Percentiles rank a stretch among this genome's conserved stretches.
phyloP scores from a whole-genome alignment of 768 basidiomycete genomes.

The Termitomyces heimii region DNA sequence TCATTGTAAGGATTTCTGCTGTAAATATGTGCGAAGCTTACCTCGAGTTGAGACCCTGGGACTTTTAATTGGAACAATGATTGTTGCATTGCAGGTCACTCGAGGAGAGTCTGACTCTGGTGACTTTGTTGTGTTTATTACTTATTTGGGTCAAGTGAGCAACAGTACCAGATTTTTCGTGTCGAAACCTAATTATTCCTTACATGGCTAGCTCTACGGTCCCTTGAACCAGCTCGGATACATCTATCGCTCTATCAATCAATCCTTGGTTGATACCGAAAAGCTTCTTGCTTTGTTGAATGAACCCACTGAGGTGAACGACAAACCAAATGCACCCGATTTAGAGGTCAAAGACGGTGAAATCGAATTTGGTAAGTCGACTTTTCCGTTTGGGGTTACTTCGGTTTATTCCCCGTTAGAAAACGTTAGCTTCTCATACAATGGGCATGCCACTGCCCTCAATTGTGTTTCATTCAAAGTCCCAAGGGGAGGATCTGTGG shows the following conservation, averaged over 20 bases:
- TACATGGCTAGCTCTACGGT: constrained; percentile 47
- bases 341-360: constrained; percentile 68
- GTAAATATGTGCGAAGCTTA: neutral
- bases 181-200: constrained; percentile 2
- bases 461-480: constrained; percentile 83
- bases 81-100: constrained; percentile 69
- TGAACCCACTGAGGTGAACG: constrained; percentile 80
- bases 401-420: constrained; percentile 34
- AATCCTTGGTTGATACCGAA: constrained; percentile 78
- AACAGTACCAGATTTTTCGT: neutral
- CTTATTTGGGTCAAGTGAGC: constrained; percentile 70
- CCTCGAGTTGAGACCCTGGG: constrained; percentile 52
- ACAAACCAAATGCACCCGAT: constrained; percentile 69
- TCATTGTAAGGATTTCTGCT: constrained; percentile 48
- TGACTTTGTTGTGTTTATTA: constrained; percentile 76
- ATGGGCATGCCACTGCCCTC: constrained; percentile 62
- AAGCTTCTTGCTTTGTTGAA: constrained; percentile 75
- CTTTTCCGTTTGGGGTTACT: neutral
- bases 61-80: constrained; percentile 74
- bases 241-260: constrained; percentile 72
- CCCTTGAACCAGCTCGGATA: constrained; percentile 76
- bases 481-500: constrained; percentile 81
- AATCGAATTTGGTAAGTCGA: constrained; percentile 72
- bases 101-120: constrained; percentile 43
- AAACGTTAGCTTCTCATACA: constrained; percentile 85